Evolutionary conservation across 805 yeast genomes (phyloP), one percentile per base, ranked within the genome.

Genomic region (Starmerella roubikii): DNA sequence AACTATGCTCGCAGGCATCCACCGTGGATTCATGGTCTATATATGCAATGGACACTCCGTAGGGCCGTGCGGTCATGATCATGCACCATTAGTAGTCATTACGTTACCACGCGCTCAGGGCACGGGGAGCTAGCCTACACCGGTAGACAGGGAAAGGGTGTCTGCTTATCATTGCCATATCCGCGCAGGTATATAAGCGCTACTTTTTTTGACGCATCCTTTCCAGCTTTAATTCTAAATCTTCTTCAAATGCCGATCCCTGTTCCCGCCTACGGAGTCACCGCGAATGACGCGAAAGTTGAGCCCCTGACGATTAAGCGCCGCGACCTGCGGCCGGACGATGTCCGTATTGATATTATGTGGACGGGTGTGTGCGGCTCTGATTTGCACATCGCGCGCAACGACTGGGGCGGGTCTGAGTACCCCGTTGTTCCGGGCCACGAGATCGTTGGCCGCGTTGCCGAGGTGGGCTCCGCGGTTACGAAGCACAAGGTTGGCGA

Each of bases 401-500:
- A 69, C 19, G 69, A 67, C 23, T 74, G 80, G 79, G 67, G 60
- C 62, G 38, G 46, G 28, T 15, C 37, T 4, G 11, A 17, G 45
- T 54, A 54, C 53, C 65, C 51, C 52, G 56, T 47, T 48, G 62
- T 68, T 20, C 66, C 69, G 44, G 76, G 77, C 33, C 76, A 71
- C 56, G 76, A 59, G 42, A 55, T 58, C 32, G 52, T 56, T 27
- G 64, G 64, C 18, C 41, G 32, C 16, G 58, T 55, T 31, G 43
- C 40, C 23, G 76, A 32, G 28, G 62, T 77, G 32, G 93, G 88
- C 37, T 50, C 64, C 10, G 61, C 68, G 74, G 79, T 47, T 7
- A 51, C 58, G 16, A 63, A 63, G 46, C 39, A 66, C 60, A 63
- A 67, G 56, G 56, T 76, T 17, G 93, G 93, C 39, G 78, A 83